Percentiles rank a stretch among this genome's conserved stretches.
phyloP scores from a whole-genome alignment of 768 basidiomycete species.

The Myochromella boudieri region DNA sequence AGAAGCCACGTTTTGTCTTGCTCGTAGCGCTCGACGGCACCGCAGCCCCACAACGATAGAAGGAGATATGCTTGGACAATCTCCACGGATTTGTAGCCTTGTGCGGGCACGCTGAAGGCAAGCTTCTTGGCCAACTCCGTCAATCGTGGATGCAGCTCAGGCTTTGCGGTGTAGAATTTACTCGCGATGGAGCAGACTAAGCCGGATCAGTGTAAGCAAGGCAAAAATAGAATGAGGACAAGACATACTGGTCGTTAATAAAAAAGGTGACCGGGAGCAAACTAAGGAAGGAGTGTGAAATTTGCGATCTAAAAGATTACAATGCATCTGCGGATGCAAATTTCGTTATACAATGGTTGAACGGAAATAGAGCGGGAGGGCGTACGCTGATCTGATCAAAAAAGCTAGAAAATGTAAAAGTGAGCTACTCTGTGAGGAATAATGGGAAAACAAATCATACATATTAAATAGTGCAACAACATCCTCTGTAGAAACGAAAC shows the following conservation, averaged over 20 bases:
- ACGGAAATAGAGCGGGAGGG: constrained; percentile 4
- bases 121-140: constrained; percentile 84
- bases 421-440: constrained; percentile 4
- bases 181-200: constrained; percentile 94
- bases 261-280: constrained; percentile 91
- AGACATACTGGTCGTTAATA: constrained; percentile 85
- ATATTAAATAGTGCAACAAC: constrained; percentile 91
- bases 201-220: constrained; percentile 1
- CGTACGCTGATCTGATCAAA: constrained; percentile 76
- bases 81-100: constrained; percentile 90
- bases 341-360: constrained; percentile 13
- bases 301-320: constrained; percentile 76
- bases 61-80: constrained; percentile 95
- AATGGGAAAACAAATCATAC: constrained; percentile 42
- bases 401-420: constrained; percentile 43
- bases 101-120: constrained; percentile 82
- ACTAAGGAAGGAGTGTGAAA: constrained; percentile 95
- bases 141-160: constrained; percentile 79
- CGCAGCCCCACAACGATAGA: constrained; percentile 86
- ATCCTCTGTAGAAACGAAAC: constrained; percentile 83
- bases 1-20: constrained; percentile 94
- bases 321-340: constrained; percentile 57
- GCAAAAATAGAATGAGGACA: constrained; percentile 1
- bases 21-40: constrained; percentile 94
- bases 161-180: constrained; percentile 81